Base-by-base conservation (phyloP, 2,329 filamentous ascomycete species). In the Rhytidhysteron rufulum region DNA sequence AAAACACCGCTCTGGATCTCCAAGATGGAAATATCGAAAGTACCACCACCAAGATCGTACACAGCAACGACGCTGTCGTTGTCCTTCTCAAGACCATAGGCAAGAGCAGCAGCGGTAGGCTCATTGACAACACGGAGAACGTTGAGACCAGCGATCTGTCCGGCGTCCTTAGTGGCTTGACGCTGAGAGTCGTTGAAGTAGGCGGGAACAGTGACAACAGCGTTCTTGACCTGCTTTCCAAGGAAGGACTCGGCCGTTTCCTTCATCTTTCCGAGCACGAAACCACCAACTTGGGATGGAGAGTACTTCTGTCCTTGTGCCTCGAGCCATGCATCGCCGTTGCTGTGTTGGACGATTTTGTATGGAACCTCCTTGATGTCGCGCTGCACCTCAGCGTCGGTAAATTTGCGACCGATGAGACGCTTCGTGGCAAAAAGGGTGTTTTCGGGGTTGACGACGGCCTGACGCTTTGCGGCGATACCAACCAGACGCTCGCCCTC, bases 151-250 rank as follows among this genome's bases (percentile, higher is more conserved):
- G 91, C 81, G 61, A 97, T 97, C 71, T 95, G 88, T 73, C 91
- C 91, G 53, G 91, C 91, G 66, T 97, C 90, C 82, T 96, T 97
- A 72, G 90, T 97, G 57, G 89, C 89, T 74, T 96, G 91, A 74
- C 90, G 87, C 76, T 97, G 90, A 45, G 88, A 90, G 72, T 97
- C 90, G 73, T 97, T 97, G 82, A 97, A 97, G 80, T 97, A 97
- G 60, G 90, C 90, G 49, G 90, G 90, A 27, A 96, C 90, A 47
- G 91, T 97, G 57, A 97, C 91, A 47, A 97, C 91, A 58, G 89
- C 91, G 67, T 97, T 95, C 81, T 95, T 93, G 62, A 95, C 74
- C 45, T 82, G 81, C 78, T 89, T 95, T 73, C 86, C 82, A 53
- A 95, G 81, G 75, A 94, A 95, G 48, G 86, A 78, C 77, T 96